Evolutionary conservation across 169 alveolate species (phyloP), one percentile per base, ranked within the genome.

Genomic region (Cryptosporidium ryanae): DNA sequence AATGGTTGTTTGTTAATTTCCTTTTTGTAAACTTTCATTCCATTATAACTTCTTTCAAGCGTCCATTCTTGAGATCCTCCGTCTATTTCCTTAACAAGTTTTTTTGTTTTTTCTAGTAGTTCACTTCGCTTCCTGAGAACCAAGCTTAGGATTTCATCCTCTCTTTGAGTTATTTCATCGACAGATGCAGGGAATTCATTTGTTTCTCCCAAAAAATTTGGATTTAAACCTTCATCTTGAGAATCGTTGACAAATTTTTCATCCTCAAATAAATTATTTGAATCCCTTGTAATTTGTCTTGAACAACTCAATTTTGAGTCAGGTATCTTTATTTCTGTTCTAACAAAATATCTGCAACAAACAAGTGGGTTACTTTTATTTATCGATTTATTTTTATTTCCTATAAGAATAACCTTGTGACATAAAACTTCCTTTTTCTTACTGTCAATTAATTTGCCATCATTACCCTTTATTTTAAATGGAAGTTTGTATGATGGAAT

Each of bases 401-500:
- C 87, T 61, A 57, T 76, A 4, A 76, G 64, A 76, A 76, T 59
- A 23, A 76, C 43, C 63, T 76, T 76, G 38, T 76, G 63, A 31
- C 87, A 76, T 18, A 76, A 46, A 43, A 76, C 54, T 13, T 76
- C 76, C 34, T 76, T 67, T n/a, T 50, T 43, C 46, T 61, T 55
- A 76, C 50, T 55, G 21, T 76, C 87, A 34, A 76, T 59, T 27
- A 59, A 15, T 61, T 55, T 76, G n/a, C 87, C 87, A 55, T 76
- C 87, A 59, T 76, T 76, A 15, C 87, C 87, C 44, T 76, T 76
- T n/a, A 76, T 61, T 59, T 76, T 55, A 48, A 76, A 76, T 43
- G 87, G 87, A 1, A 76, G 71, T 76, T 76, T 76, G 38, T 55
- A 76, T 17, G 87, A 76, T 25, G 76, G 68, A 76, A 76, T 55